A percentile compares a stretch with the other conserved stretches of the same genome.
These are phyloP conservation scores for Dictyostelium firmibasis DNA, from an alignment of 78 protist genomes.

Conservation along the genomic window DNA sequence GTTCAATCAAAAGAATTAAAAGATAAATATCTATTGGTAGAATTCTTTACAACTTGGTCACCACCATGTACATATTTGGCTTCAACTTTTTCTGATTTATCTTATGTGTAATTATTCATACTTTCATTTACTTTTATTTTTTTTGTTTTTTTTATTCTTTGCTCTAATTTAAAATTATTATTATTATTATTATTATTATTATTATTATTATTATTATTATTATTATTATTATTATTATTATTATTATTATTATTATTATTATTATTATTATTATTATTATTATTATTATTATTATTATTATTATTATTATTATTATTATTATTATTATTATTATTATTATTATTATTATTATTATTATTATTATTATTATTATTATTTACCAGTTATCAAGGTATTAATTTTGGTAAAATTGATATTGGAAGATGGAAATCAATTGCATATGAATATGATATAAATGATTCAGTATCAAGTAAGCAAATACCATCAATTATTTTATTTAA, in stretches of 20 bases:
- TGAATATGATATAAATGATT: slow-evolving; percentile 23
- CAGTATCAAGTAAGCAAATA: slow-evolving; percentile 46
- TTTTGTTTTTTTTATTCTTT: background rate
- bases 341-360: background rate
- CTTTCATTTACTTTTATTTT: background rate
- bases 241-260: too few species aligned
- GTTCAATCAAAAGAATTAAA: background rate
- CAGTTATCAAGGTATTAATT: background rate
- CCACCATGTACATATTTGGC: slow-evolving; percentile 50
- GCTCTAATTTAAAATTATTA: background rate
- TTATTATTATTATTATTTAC: background rate
- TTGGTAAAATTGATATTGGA: slow-evolving; percentile 53
- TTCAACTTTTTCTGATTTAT: slow-evolving; percentile 19
- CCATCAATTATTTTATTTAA: slow-evolving; percentile 41
- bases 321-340: background rate
- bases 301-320: too few species aligned
- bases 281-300: too few species aligned
- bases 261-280: too few species aligned
- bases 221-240: too few species aligned
- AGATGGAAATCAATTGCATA: slow-evolving; percentile 31
- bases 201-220: background rate
- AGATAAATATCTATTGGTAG: background rate
- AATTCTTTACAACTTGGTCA: slow-evolving; percentile 54
- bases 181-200: background rate
- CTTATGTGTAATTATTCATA: background rate